These are phyloP conservation scores for Tulasnella calospora DNA, from an alignment of 768 basidiomycete genomes.

Conservation along the genomic window DNA sequence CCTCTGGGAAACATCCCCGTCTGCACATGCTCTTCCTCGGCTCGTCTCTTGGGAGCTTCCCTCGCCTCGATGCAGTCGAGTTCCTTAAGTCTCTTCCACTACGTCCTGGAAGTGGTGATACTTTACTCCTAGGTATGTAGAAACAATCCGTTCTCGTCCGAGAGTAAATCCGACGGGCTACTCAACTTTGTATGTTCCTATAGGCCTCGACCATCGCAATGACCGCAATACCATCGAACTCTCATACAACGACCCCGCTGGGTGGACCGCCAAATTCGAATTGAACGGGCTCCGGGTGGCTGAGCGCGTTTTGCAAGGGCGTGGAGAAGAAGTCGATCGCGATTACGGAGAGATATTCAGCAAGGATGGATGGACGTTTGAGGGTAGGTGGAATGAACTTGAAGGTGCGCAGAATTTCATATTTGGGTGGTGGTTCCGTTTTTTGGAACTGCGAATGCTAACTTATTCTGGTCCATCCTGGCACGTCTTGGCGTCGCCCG, in stretches of 20 bases:
- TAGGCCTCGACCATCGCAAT: conserved; percentile 75
- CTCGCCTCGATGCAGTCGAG: conserved; percentile 55
- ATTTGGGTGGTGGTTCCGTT: too few species aligned
- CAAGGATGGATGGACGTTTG: conserved; percentile 70
- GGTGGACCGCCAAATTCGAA: conserved; percentile 69
- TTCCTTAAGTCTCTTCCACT: conserved; percentile 80
- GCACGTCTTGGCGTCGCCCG: neutral
- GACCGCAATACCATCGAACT: conserved; percentile 60
- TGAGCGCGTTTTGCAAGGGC: conserved; percentile 48
- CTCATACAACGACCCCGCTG: conserved; percentile 78
- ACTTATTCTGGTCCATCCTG: neutral
- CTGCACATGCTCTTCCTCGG: conserved; percentile 88
- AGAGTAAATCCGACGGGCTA: too few species aligned
- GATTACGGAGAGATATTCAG: conserved; percentile 42
- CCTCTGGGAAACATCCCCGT: conserved; percentile 37
- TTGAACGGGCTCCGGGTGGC: conserved; percentile 78
- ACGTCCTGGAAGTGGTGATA: conserved; percentile 42
- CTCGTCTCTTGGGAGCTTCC: conserved; percentile 87
- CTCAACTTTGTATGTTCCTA: too few species aligned
- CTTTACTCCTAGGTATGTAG: conserved; percentile 33
- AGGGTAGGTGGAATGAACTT: conserved; percentile 53
- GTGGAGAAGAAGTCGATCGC: conserved; percentile 47
- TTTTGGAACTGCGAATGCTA: too few species aligned
- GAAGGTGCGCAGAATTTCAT: too few species aligned
- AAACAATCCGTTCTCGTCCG: too few species aligned